Percentiles rank a stretch among this genome's conserved stretches.
These are phyloP conservation scores for Bipolaris oryzae DNA, from an alignment of 2,329 filamentous ascomycete genomes.

Conservation along the genomic window DNA sequence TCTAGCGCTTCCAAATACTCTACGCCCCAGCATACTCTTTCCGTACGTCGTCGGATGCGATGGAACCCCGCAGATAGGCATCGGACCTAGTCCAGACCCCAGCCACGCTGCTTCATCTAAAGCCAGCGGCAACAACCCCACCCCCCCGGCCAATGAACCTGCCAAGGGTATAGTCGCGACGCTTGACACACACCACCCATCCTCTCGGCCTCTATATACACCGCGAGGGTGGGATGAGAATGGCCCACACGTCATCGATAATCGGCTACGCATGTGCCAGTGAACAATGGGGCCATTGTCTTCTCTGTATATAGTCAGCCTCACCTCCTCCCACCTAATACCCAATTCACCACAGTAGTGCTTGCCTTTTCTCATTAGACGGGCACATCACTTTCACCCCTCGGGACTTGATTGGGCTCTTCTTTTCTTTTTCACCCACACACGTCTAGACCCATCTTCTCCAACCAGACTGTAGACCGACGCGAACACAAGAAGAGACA, in stretches of 20 bases:
- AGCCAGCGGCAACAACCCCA: neutral
- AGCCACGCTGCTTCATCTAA: neutral
- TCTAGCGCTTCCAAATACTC: neutral
- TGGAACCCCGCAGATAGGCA: neutral
- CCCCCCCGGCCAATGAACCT: constrained; percentile 4
- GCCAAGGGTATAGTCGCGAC: constrained; percentile 3
- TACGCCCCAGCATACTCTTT: too few species aligned
- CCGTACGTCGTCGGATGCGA: neutral
- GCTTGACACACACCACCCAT: neutral
- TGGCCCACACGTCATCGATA: constrained; percentile 13
- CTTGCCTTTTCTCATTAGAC: too few species aligned
- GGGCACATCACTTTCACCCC: too few species aligned
- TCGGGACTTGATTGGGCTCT: too few species aligned
- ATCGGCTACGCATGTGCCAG: neutral
- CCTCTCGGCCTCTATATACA: neutral
- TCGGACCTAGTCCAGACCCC: neutral
- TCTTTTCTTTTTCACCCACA: neutral
- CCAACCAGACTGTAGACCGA: neutral
- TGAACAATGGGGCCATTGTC: neutral
- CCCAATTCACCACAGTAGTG: too few species aligned
- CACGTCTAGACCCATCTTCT: neutral
- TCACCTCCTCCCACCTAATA: neutral
- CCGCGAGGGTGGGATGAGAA: neutral
- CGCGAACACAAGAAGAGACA: neutral
- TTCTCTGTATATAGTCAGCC: neutral